These are phyloP conservation scores for Fusarium metavorans DNA, from an alignment of 2,329 filamentous ascomycete genomes.

Conservation along the genomic window DNA sequence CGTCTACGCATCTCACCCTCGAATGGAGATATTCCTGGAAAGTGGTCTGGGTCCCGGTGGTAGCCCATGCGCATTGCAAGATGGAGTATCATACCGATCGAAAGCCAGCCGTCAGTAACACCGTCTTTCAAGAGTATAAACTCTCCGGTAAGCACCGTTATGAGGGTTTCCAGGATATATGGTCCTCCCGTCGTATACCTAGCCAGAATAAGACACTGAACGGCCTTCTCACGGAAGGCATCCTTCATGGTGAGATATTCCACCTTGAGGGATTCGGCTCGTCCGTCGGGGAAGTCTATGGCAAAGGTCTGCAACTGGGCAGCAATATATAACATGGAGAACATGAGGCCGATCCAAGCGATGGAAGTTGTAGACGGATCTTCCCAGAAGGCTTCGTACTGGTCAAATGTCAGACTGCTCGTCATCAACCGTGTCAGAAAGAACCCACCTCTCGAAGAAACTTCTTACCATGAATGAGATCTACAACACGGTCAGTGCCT, in stretches of 20 bases:
- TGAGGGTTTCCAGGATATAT: slow-evolving; percentile 26
- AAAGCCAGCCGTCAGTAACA: slow-evolving; percentile 20
- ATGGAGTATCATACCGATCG: slow-evolving; percentile 22
- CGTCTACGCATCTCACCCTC: slow-evolving; percentile 63
- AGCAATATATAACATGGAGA: slow-evolving; percentile 26
- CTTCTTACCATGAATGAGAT: slow-evolving; percentile 24
- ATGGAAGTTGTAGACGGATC: slow-evolving; percentile 17
- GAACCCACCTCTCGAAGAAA: slow-evolving; percentile 28
- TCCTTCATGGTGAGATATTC: slow-evolving; percentile 27
- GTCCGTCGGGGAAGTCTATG: slow-evolving; percentile 3
- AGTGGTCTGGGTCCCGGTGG: slow-evolving; percentile 28
- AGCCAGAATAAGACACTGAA: slow-evolving; percentile 24
- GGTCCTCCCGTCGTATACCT: slow-evolving; percentile 24
- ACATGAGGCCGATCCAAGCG: slow-evolving; percentile 29
- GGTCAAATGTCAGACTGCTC: slow-evolving; percentile 19
- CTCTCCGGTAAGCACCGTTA: slow-evolving; percentile 26
- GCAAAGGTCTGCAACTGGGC: slow-evolving; percentile 27
- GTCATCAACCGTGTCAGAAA: slow-evolving; percentile 2
- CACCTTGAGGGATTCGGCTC: slow-evolving; percentile 15
- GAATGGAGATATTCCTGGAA: slow-evolving; percentile 49
- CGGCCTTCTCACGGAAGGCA: slow-evolving; percentile 24
- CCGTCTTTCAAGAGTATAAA: slow-evolving; percentile 16
- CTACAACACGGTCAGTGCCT: slow-evolving; percentile 19
- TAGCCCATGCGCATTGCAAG: slow-evolving; percentile 33
- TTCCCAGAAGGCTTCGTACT: slow-evolving; percentile 28